phyloP scores from a whole-genome alignment of 108 stramenopile genomes.

The Parietichytrium sp. region DNA sequence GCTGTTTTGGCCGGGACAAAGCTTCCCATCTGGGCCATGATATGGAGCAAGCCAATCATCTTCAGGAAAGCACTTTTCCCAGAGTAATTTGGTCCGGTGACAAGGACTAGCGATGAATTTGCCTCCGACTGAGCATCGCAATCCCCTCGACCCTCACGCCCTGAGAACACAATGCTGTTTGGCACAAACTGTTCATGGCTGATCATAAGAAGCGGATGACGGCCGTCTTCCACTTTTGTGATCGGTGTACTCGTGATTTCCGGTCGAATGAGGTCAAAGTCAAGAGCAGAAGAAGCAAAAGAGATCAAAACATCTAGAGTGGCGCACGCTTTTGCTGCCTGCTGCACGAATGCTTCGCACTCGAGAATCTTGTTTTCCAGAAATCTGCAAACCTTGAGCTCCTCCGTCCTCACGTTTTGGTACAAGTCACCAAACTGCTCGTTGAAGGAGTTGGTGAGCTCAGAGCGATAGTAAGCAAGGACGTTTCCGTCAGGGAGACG shows the following conservation, averaged over 20 bases:
- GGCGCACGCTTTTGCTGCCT: not conserved
- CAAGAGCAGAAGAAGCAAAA: not conserved
- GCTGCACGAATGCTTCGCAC: not conserved
- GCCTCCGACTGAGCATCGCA: too few relatives aligned
- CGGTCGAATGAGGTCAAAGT: conserved; percentile 27
- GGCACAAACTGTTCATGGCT: conserved; percentile 12
- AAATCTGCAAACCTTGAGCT: not conserved
- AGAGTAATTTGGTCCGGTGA: conserved; percentile 21
- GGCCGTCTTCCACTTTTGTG: not conserved
- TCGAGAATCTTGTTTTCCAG: not conserved
- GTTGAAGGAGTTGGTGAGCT: not conserved
- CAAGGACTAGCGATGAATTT: too few relatives aligned
- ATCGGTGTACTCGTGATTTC: not conserved
- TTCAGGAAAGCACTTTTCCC: conserved; percentile 24
- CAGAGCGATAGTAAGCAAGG: not conserved
- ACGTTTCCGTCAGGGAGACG: not conserved
- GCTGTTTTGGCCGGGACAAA: conserved; percentile 22
- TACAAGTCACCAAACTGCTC: not conserved
- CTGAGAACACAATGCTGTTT: not conserved
- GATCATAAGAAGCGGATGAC: not conserved
- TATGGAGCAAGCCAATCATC: not conserved
- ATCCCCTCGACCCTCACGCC: not conserved
- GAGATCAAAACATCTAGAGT: not conserved
- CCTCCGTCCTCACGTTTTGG: not conserved
- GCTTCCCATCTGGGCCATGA: conserved; percentile 23